Evolutionary conservation across 345 rosid genomes (phyloP), one percentile per base, ranked within the genome.

Genomic region (Rhodamnia rubescens): DNA sequence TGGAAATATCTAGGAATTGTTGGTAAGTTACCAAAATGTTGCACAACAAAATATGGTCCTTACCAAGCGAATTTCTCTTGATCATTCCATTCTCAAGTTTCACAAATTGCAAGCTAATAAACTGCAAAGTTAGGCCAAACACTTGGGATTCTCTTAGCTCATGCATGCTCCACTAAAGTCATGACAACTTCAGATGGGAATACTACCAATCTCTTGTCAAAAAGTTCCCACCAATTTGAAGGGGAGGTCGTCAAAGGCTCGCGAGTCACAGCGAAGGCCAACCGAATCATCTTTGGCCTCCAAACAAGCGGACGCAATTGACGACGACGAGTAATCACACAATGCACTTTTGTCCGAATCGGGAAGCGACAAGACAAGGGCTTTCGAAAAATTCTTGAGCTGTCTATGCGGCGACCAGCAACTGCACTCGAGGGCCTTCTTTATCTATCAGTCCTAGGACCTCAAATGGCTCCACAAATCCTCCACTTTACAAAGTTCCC

Each of bases 321-420:
- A 50, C 14, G 52, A 50, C 24, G 47, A 36, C 80, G 47, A 69
- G 47, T 20, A 36, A 36, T 69, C 80, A 18, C 47, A 36, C 80
- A 18, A 69, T 18, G 36, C 24, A 69, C 18, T 36, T 44, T 24
- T 69, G 47, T 36, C 80, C 20, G 36, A 69, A 32, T 36, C 9
- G 27, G 10, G 84, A 54, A 61, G 78, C 47, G 81, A 74, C 61
- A 85, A 40, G 81, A 61, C 61, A 86, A 50, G 84, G 50, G 15
- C 4, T 50, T 82, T 80, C 21, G 14, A 26, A n/a, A 24, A 26
- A 53, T 16, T 44, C 54, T 26, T 40, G 80, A 32, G 40, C 20
- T 21, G 47, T 86, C 80, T 27, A 61, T 59, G 87, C 87, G 85
- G 87, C 87, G 87, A 82, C 32, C 13, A 54, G 87, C 82, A 10